These are phyloP conservation scores for Hypoxylon sp. DNA, from an alignment of 2,329 filamentous ascomycete genomes.

Conservation along the genomic window DNA sequence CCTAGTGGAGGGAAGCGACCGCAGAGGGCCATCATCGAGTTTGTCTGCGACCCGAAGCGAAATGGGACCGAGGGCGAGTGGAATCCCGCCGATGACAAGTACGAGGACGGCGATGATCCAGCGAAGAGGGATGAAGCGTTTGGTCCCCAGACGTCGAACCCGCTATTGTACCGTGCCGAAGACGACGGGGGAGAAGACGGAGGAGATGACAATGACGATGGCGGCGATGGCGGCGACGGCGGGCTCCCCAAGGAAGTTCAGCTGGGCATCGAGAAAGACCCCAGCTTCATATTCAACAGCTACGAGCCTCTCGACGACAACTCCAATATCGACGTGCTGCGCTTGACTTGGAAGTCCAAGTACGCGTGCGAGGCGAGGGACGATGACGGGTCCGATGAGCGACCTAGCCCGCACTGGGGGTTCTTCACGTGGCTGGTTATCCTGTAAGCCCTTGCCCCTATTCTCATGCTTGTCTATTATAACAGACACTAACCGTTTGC, in stretches of 20 bases:
- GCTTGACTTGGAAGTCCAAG: conserved; percentile 86
- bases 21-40: conserved; percentile 83
- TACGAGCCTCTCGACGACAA: conserved; percentile 70
- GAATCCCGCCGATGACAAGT: conserved; percentile 64
- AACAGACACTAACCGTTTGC: conserved; percentile 32
- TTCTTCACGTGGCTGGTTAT: conserved; percentile 98
- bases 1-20: conserved; percentile 63
- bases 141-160: conserved; percentile 40
- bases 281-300: conserved; percentile 77
- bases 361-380: conserved; percentile 74
- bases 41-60: conserved; percentile 77
- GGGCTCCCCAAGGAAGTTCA: conserved; percentile 60
- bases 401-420: conserved; percentile 74
- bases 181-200: conserved; percentile 50
- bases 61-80: conserved; percentile 78
- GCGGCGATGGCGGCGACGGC: conserved; percentile 49
- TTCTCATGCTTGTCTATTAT: background rate
- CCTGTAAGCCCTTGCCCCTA: conserved; percentile 69
- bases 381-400: conserved; percentile 53
- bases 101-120: conserved; percentile 47
- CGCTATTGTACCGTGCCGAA: conserved; percentile 41
- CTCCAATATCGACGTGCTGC: conserved; percentile 67
- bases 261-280: conserved; percentile 55
- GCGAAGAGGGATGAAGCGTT: conserved; percentile 7
- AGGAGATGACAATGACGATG: conserved; percentile 50